phyloP scores from a whole-genome alignment of 768 basidiomycete genomes.

The Lentinula raphanica region DNA sequence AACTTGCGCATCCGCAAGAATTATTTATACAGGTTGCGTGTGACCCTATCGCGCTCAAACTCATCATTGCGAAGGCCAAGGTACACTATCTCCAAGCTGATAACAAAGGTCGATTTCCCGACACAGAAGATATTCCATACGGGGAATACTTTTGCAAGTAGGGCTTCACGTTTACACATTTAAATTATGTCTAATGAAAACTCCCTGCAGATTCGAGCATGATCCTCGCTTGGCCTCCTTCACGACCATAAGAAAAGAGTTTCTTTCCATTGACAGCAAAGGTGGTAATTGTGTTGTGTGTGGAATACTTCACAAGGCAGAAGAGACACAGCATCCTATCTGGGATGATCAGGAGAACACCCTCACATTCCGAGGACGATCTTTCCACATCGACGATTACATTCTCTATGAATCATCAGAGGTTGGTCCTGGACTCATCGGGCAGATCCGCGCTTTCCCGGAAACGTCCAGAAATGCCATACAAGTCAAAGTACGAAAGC shows the following conservation, averaged over 20 bases:
- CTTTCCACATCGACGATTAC: slow-evolving; percentile 61
- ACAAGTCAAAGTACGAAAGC: slow-evolving; percentile 31
- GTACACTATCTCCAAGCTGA: slow-evolving; percentile 15
- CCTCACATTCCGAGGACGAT: slow-evolving; percentile 37
- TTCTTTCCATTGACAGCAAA: slow-evolving; percentile 15
- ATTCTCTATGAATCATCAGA: slow-evolving; percentile 42
- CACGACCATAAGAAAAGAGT: slow-evolving; percentile 30
- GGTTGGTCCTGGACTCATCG: slow-evolving; percentile 52
- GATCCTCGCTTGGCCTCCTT: slow-evolving; percentile 41
- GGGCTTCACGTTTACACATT: no score
- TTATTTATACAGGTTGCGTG: slow-evolving; percentile 59
- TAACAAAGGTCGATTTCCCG: slow-evolving; percentile 19
- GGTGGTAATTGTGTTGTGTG: slow-evolving; percentile 54
- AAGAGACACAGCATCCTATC: slow-evolving; percentile 30
- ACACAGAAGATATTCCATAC: not conserved
- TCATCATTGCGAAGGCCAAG: slow-evolving; percentile 43
- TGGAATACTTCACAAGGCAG: slow-evolving; percentile 23
- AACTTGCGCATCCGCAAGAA: slow-evolving; percentile 59
- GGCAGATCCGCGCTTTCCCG: slow-evolving; percentile 38
- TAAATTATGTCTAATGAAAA: no score
- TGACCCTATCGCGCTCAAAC: slow-evolving; percentile 30
- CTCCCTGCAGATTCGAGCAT: slow-evolving; percentile 55
- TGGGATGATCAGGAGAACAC: slow-evolving; percentile 28
- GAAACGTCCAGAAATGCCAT: slow-evolving; percentile 11
- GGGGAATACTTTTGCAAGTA: slow-evolving; percentile 59